These are phyloP conservation scores for Podospora didyma DNA, from an alignment of 495 filamentous ascomycete genomes.

Conservation along the genomic window DNA sequence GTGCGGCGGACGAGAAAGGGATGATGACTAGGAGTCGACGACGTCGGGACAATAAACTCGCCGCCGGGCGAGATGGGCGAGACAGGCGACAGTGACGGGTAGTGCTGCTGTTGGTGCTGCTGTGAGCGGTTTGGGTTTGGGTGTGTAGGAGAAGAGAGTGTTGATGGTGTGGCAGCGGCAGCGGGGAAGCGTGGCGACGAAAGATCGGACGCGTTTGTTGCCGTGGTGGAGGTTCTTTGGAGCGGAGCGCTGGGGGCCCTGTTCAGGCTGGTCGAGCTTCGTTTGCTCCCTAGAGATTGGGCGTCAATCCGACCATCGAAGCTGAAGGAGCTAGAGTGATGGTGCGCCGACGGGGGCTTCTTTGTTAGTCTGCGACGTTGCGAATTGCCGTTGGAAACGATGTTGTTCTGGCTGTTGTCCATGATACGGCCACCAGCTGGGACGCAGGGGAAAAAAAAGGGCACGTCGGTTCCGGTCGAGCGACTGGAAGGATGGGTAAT, in stretches of 20 bases:
- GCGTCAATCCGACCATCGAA: constrained; percentile 48
- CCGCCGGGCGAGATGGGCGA: constrained; percentile 31
- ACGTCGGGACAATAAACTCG: constrained; percentile 26
- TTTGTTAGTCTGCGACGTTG: constrained; percentile 53
- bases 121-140: constrained; percentile 23
- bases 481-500: constrained; percentile 28
- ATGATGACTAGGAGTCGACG: constrained; percentile 11
- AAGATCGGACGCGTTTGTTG: constrained; percentile 36
- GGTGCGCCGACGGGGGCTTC: constrained; percentile 44
- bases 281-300: constrained; percentile 50
- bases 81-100: constrained; percentile 33
- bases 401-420: constrained; percentile 40
- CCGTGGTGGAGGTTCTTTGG: constrained; percentile 18
- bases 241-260: constrained; percentile 68
- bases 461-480: constrained; percentile 16
- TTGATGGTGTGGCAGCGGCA: constrained; percentile 11
- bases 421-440: constrained; percentile 28
- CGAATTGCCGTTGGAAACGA: constrained; percentile 30
- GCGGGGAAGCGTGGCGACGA: constrained; percentile 38
- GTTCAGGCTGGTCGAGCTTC: constrained; percentile 56
- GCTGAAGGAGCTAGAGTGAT: constrained; percentile 35
- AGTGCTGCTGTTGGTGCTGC: constrained; percentile 1
- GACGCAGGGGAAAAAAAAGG: constrained; percentile 15
- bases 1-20: background rate
- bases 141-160: constrained; percentile 15